Percentiles rank a stretch among this genome's conserved stretches.
Evolutionary conservation across 2,329 filamentous ascomycete species (phyloP).

Genomic region (Talaromyces sp.): DNA sequence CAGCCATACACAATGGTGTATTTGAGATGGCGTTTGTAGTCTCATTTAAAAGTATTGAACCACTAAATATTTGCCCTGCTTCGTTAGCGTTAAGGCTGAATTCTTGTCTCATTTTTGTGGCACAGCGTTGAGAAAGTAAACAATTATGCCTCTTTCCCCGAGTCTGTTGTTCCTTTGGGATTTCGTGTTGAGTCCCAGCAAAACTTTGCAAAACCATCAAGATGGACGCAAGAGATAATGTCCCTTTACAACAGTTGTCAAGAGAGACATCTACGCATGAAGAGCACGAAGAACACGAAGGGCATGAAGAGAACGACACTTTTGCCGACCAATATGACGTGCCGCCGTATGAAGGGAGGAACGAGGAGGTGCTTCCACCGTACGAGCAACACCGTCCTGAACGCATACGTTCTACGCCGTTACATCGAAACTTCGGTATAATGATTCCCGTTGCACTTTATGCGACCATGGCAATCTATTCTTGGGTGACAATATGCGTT

Average conservation of each 20-base stretch:
- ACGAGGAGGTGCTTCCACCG: conserved; percentile 8
- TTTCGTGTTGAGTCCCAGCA: not conserved
- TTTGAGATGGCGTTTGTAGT: not conserved
- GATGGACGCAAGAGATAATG: conserved; percentile 9
- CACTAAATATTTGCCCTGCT: not conserved
- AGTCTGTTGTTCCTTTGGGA: not conserved
- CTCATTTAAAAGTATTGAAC: not conserved
- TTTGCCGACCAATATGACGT: not conserved
- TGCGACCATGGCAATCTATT: conserved; percentile 5
- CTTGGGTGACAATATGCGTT: conserved; percentile 9
- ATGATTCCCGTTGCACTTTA: conserved; percentile 8
- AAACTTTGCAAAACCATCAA: not conserved
- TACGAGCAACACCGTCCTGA: conserved; percentile 6
- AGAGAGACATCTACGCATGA: not conserved
- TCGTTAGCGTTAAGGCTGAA: not conserved
- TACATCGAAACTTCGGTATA: conserved; percentile 1
- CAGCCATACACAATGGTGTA: not conserved
- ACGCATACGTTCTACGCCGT: conserved; percentile 1
- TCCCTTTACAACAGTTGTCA: not conserved
- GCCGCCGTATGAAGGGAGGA: conserved; percentile 3
- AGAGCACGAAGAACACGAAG: not conserved
- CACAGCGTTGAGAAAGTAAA: not conserved
- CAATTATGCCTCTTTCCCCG: not conserved
- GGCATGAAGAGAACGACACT: not conserved
- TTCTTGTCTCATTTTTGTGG: not conserved